Percentiles rank a stretch among this genome's conserved stretches.
These are phyloP conservation scores for Meyerozyma smithsonii DNA, from an alignment of 1,139 yeast genomes.

Conservation along the genomic window DNA sequence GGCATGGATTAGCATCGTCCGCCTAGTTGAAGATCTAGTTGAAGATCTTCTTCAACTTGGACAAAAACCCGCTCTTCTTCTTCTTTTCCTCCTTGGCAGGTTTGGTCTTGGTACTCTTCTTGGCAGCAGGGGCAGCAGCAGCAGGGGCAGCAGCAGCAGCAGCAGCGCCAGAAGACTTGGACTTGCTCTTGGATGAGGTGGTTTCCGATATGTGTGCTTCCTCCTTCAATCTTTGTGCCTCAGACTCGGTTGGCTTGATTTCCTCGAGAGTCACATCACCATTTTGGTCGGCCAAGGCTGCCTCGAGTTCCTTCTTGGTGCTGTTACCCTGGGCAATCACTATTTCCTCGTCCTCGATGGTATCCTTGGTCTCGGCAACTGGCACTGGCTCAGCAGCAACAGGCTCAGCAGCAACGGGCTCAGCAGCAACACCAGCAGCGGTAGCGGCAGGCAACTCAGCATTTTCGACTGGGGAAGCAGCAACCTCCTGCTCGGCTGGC, in stretches of 20 bases:
- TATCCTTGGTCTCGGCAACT: constrained; percentile 8
- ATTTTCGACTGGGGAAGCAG: constrained; percentile 17
- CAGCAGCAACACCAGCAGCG: constrained; percentile 9
- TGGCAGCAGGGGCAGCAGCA: constrained; percentile 4
- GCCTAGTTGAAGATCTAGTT: constrained; percentile 1
- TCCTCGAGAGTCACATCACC: constrained; percentile 41
- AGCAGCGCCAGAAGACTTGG: constrained; percentile 9
- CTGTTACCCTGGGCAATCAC: constrained; percentile 36
- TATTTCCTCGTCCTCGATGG: constrained; percentile 25
- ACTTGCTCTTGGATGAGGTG: constrained; percentile 9
- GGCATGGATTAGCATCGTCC: no score
- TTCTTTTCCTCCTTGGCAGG: constrained; percentile 8
- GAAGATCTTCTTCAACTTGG: constrained; percentile 14
- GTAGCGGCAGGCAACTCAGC: constrained; percentile 11
- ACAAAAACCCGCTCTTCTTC: constrained; percentile 13
- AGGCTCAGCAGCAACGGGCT: no score
- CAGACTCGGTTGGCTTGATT: constrained; percentile 34
- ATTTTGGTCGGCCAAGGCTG: constrained; percentile 34
- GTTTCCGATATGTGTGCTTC: constrained; percentile 12
- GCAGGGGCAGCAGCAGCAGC: constrained; percentile 7
- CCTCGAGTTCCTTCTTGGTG: constrained; percentile 23
- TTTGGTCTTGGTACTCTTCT: constrained; percentile 5
- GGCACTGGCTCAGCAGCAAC: constrained; percentile 4
- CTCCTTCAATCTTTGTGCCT: constrained; percentile 23
- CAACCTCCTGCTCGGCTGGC: constrained; percentile 18